A percentile compares a stretch with the other conserved stretches of the same genome.
Evolutionary conservation across 116 monocot species (phyloP).

Genomic region (Cymodocea nodosa): DNA sequence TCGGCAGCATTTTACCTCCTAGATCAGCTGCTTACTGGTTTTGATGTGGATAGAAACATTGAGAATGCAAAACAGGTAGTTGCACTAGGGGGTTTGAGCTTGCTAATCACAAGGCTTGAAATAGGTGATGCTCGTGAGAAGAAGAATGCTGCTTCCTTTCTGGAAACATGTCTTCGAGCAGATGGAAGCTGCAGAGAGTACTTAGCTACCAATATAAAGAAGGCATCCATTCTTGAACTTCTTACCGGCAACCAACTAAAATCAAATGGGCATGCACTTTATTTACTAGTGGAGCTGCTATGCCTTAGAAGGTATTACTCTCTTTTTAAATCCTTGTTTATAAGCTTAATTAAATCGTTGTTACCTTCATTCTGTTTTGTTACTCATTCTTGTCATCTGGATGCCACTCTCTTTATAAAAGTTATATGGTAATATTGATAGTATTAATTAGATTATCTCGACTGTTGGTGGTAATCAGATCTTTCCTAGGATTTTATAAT

Average conservation of each 20-base stretch:
- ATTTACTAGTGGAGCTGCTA: constrained; percentile 52
- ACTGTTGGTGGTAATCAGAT: too few species aligned
- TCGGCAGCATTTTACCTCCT: constrained; percentile 63
- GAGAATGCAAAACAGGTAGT: constrained; percentile 81
- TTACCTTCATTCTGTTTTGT: too few species aligned
- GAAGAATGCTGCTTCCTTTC: constrained; percentile 36
- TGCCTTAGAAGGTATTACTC: constrained; percentile 48
- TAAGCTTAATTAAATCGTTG: too few species aligned
- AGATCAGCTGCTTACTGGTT: constrained; percentile 68
- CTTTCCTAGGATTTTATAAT: too few species aligned
- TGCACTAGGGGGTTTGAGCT: constrained; percentile 44
- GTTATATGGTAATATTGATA: too few species aligned
- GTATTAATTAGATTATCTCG: too few species aligned
- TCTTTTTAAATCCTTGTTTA: too few species aligned
- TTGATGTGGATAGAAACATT: constrained; percentile 69
- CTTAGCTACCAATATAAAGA: constrained; percentile 50
- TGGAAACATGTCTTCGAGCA: constrained; percentile 47
- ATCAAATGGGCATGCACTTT: constrained; percentile 41
- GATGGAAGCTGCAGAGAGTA: constrained; percentile 64
- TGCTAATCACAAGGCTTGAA: constrained; percentile 48
- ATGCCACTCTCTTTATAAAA: too few species aligned
- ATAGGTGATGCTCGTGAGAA: constrained; percentile 42
- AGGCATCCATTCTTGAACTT: constrained; percentile 49
- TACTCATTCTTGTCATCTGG: too few species aligned
- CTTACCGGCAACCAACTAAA: constrained; percentile 52